phyloP scores from a whole-genome alignment of 345 rosid species.

The Dimocarpus longan region DNA sequence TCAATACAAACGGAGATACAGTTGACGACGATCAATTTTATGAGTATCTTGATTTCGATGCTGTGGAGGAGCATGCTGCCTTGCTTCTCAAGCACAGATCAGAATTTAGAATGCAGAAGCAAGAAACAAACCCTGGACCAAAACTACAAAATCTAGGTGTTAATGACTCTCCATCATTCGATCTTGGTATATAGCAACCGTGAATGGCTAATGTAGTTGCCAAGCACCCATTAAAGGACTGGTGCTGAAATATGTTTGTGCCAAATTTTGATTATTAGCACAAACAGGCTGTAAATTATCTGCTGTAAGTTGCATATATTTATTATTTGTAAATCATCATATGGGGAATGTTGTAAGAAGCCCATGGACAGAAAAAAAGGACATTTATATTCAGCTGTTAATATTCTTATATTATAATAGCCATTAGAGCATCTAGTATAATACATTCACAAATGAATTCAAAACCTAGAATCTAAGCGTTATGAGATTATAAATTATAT shows the following conservation, averaged over 20 bases:
- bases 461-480: no score
- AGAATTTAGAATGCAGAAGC: constrained; percentile 32
- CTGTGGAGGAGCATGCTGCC: constrained; percentile 80
- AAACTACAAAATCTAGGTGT: constrained; percentile 25
- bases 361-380: background rate
- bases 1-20: constrained; percentile 22
- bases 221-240: background rate
- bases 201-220: background rate
- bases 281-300: constrained; percentile 11
- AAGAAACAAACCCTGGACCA: constrained; percentile 25
- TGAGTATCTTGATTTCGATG: constrained; percentile 75
- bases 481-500: no score
- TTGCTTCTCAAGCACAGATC: constrained; percentile 51
- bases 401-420: background rate
- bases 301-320: background rate
- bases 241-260: background rate
- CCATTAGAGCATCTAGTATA: no score
- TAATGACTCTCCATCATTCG: constrained; percentile 70
- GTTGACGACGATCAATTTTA: constrained; percentile 76
- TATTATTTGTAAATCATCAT: background rate
- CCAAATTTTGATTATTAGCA: background rate
- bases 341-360: background rate
- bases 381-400: background rate
- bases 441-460: no score
- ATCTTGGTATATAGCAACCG: constrained; percentile 72